Evolutionary conservation across 2,329 filamentous ascomycete species (phyloP).

Genomic region (Paraphaeosphaeria minitans): DNA sequence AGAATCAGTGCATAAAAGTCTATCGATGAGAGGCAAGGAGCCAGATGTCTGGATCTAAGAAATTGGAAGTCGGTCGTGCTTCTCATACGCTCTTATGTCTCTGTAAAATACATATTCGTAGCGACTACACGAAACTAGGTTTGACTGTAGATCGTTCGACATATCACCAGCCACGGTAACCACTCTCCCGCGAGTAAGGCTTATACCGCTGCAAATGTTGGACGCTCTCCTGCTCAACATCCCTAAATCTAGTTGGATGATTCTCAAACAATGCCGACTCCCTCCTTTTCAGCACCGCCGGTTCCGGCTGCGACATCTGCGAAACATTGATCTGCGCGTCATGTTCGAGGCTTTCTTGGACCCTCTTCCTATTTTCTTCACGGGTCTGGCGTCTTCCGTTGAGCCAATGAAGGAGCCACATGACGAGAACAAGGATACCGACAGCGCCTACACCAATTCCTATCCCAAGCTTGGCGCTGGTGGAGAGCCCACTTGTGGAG

Average conservation of each 20-base stretch:
- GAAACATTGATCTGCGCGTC: background rate
- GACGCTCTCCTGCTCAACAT: background rate
- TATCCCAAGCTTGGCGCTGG: background rate
- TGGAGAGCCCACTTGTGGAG: background rate
- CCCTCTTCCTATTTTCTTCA: background rate
- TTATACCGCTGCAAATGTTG: background rate
- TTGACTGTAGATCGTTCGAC: no score
- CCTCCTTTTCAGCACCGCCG: background rate
- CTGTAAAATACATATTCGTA: no score
- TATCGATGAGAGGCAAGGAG: no score
- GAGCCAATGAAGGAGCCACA: background rate
- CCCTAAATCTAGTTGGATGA: slow-evolving; percentile 4
- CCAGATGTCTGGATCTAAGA: no score
- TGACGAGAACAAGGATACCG: background rate
- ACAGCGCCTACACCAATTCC: background rate
- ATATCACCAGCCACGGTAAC: background rate
- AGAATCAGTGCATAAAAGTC: no score
- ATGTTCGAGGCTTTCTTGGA: background rate
- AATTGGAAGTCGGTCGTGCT: no score
- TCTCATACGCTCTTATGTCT: no score
- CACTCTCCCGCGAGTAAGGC: background rate
- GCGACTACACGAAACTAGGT: no score
- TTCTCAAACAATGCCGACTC: background rate
- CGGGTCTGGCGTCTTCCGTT: background rate
- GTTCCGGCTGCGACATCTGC: slow-evolving; percentile 3